Conservation (phyloP, 148 eudicot genomes). For the Limonium bicolor region DNA sequence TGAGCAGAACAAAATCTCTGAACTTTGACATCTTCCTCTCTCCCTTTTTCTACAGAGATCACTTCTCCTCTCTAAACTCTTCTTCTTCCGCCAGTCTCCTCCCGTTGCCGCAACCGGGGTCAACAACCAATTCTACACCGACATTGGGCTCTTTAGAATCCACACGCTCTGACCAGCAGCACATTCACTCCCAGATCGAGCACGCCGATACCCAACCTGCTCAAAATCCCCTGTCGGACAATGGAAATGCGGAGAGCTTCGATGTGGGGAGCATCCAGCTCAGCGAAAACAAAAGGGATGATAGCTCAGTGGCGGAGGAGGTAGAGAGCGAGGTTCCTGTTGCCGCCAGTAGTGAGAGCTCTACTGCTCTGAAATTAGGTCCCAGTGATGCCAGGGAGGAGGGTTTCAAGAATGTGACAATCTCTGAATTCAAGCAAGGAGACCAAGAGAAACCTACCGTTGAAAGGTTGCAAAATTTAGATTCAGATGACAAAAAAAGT, state of each 20-base stretch:
- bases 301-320: not conserved
- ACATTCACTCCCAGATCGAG: not conserved
- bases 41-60: conserved; percentile 15
- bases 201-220: not conserved
- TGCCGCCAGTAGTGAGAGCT: no score
- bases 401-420: no score
- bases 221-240: not conserved
- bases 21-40: conserved; percentile 11
- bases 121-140: not conserved
- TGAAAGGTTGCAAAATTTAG: not conserved
- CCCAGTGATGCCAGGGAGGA: no score
- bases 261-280: not conserved
- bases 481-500: not conserved
- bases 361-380: no score
- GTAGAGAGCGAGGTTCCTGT: no score
- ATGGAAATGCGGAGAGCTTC: not conserved
- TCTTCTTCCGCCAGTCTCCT: not conserved
- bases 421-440: conserved; percentile 5
- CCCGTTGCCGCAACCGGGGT: not conserved
- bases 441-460: not conserved
- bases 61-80: conserved; percentile 5
- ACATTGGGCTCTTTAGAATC: not conserved
- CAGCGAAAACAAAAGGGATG: not conserved
- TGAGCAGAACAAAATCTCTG: no score
- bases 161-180: not conserved